These are phyloP conservation scores for Ceriops decandra DNA, from an alignment of 345 rosid genomes.

Conservation along the genomic window DNA sequence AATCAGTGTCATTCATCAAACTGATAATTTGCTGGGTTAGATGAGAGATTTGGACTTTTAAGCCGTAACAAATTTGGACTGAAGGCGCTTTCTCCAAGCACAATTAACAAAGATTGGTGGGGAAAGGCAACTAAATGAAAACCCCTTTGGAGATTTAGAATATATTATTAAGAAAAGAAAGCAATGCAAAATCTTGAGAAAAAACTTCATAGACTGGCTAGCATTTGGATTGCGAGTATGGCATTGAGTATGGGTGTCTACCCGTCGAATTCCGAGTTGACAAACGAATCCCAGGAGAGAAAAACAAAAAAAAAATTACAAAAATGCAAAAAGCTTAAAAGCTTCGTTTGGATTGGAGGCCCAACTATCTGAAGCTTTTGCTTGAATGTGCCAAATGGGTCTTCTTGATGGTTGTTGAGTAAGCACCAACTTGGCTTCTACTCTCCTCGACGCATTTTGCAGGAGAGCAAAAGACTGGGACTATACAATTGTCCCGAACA, in stretches of 20 bases:
- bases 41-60: too few species aligned
- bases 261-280: background rate
- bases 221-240: background rate
- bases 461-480: background rate
- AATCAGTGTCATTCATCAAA: too few species aligned
- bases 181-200: too few species aligned
- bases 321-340: background rate
- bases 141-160: too few species aligned
- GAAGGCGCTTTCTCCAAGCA: too few species aligned
- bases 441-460: constrained; percentile 19
- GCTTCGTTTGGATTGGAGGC: background rate
- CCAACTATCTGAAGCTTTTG: constrained; percentile 24
- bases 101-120: too few species aligned
- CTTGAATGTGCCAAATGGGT: constrained; percentile 14
- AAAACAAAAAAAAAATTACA: background rate
- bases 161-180: too few species aligned
- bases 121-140: too few species aligned
- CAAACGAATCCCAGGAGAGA: background rate
- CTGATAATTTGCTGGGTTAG: too few species aligned
- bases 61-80: too few species aligned
- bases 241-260: background rate
- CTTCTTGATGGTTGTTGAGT: constrained; percentile 13
- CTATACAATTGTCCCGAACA: background rate
- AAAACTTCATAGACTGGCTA: too few species aligned
- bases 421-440: constrained; percentile 6